Evolutionary conservation across 768 basidiomycete species (phyloP).

Genomic region (Suillus discolor): DNA sequence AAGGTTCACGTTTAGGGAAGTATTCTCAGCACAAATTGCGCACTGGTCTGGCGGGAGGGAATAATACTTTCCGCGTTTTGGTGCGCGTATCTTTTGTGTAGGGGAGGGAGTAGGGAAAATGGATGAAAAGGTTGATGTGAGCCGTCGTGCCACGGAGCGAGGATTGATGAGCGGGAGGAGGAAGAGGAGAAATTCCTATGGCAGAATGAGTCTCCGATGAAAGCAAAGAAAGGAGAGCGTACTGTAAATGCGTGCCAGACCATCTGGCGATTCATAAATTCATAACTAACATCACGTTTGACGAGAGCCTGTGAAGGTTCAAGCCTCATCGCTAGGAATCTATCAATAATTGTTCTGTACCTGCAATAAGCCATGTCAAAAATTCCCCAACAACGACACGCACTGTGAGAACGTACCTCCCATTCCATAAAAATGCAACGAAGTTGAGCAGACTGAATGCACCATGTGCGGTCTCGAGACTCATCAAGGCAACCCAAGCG

Average conservation of each 20-base stretch:
- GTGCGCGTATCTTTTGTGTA: constrained; percentile 15
- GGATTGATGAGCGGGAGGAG: constrained; percentile 83
- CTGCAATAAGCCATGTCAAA: constrained; percentile 42
- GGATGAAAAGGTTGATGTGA: constrained; percentile 41
- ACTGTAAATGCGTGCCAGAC: constrained; percentile 99
- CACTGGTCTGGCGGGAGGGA: constrained; percentile 76
- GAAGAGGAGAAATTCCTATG: constrained; percentile 93
- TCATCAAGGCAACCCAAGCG: constrained; percentile 69
- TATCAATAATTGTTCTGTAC: constrained; percentile 82
- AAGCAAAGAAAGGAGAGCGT: constrained; percentile 29
- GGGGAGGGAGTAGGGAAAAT: constrained; percentile 34
- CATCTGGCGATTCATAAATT: constrained; percentile 99
- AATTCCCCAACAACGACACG: constrained; percentile 1
- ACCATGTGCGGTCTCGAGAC: constrained; percentile 67
- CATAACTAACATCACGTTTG: constrained; percentile 90
- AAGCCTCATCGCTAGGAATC: constrained; percentile 74
- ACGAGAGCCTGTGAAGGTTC: constrained; percentile 69
- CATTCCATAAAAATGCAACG: constrained; percentile 81
- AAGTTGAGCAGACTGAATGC: constrained; percentile 74
- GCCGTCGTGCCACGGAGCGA: constrained; percentile 59
- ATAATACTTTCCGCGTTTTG: constrained; percentile 62
- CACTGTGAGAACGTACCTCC: constrained; percentile 56
- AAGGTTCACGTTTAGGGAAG: constrained; percentile 59
- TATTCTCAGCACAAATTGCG: constrained; percentile 86
- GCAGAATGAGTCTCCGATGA: constrained; percentile 4